These are phyloP conservation scores for Cryptococcus maquisensis DNA, from an alignment of 1,284 basidiomycete species.

Conservation along the genomic window DNA sequence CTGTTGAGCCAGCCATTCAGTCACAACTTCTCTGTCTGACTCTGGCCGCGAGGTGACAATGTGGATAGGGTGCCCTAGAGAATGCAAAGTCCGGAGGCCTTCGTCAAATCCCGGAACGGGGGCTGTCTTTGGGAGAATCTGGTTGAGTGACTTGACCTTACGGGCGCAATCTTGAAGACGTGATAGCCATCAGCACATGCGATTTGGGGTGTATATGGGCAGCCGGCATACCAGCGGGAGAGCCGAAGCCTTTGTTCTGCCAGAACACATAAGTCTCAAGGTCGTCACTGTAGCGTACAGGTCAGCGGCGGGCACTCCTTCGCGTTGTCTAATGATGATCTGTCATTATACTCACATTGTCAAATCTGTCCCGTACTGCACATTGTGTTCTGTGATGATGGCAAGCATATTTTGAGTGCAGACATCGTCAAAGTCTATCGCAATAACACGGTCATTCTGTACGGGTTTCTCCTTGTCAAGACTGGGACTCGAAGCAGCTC, in stretches of 20 bases:
- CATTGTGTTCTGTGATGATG: conserved; percentile 24
- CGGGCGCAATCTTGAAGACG: conserved; percentile 19
- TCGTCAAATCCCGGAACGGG: conserved; percentile 25
- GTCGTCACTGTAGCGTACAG: conserved; percentile 17
- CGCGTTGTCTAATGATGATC: no score
- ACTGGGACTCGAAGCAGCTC: neutral
- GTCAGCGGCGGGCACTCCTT: neutral
- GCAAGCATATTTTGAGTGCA: conserved; percentile 25
- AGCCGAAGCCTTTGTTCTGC: conserved; percentile 35
- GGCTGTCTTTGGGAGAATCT: conserved; percentile 20
- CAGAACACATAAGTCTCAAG: conserved; percentile 28
- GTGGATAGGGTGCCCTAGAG: conserved; percentile 37
- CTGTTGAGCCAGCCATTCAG: conserved; percentile 21
- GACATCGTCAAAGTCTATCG: conserved; percentile 41
- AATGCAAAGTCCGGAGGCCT: conserved; percentile 23
- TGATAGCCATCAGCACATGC: neutral
- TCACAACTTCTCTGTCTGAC: conserved; percentile 13
- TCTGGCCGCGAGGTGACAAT: conserved; percentile 31
- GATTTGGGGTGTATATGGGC: neutral
- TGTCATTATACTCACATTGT: conserved; percentile 18
- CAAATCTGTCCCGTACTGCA: conserved; percentile 23
- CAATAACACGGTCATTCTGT: conserved; percentile 29
- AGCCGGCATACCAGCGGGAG: conserved; percentile 24
- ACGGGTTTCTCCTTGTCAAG: neutral
- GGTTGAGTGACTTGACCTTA: conserved; percentile 20